phyloP scores from a whole-genome alignment of 805 yeast genomes.

The Metschnikowia hibisci region DNA sequence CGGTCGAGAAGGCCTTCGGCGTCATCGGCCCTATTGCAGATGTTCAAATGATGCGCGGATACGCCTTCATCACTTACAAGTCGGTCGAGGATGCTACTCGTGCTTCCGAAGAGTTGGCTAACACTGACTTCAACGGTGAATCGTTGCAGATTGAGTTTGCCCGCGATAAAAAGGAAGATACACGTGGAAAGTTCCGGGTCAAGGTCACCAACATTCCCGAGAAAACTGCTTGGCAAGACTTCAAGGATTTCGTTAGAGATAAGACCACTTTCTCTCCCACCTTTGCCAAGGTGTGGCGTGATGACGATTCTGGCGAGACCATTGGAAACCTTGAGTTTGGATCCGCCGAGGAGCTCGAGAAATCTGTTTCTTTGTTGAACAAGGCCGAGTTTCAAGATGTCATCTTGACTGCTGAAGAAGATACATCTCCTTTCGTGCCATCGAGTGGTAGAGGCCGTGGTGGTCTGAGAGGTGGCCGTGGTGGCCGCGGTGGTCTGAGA shows the following conservation, averaged over 20 bases:
- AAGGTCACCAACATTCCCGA: slow-evolving; percentile 68
- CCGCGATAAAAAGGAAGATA: slow-evolving; percentile 51
- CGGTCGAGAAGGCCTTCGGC: slow-evolving; percentile 64
- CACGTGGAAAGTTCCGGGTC: slow-evolving; percentile 72
- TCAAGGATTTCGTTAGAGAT: slow-evolving; percentile 85
- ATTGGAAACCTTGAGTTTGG: slow-evolving; percentile 53
- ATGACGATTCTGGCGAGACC: slow-evolving; percentile 43
- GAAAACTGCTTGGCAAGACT: slow-evolving; percentile 80
- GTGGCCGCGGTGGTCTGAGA: slow-evolving; percentile 43
- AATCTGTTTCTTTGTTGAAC: slow-evolving; percentile 71
- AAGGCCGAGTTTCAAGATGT: slow-evolving; percentile 68
- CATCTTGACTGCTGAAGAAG: slow-evolving; percentile 72
- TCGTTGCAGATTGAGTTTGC: slow-evolving; percentile 52
- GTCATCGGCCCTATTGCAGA: slow-evolving; percentile 65
- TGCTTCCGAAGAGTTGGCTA: slow-evolving; percentile 46
- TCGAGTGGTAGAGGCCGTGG: slow-evolving; percentile 42
- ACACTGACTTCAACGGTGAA: slow-evolving; percentile 48
- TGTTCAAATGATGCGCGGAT: slow-evolving; percentile 72
- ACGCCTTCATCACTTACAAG: slow-evolving; percentile 85
- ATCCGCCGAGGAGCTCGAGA: slow-evolving; percentile 68
- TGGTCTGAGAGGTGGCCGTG: slow-evolving; percentile 43
- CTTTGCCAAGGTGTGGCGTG: slow-evolving; percentile 51
- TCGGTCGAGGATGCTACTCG: slow-evolving; percentile 50
- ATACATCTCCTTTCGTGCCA: slow-evolving; percentile 56
- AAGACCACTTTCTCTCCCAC: slow-evolving; percentile 62